Percentiles rank a stretch among this genome's conserved stretches.
phyloP scores from a whole-genome alignment of 345 rosid genomes.

The Lepidium sativum region DNA sequence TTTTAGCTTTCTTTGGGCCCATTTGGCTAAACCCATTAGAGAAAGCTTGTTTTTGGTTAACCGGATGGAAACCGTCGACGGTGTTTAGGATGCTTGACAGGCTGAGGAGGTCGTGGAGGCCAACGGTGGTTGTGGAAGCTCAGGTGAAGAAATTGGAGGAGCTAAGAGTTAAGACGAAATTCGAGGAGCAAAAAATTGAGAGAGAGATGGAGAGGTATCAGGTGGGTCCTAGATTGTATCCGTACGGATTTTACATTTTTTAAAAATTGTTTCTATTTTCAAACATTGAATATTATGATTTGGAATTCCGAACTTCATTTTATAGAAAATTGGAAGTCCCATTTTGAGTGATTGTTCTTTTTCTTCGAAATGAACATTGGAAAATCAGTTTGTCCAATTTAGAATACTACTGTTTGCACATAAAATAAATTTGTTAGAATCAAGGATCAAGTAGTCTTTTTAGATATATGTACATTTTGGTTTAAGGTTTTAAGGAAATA shows the following conservation, averaged over 20 bases:
- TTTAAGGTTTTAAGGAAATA: too few species aligned
- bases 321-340: background rate
- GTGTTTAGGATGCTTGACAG: slow-evolving; percentile 45
- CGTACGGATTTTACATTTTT: background rate
- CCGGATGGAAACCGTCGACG: slow-evolving; percentile 78
- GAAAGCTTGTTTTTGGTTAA: slow-evolving; percentile 58
- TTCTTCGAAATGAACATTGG: background rate
- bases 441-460: too few species aligned
- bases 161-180: slow-evolving; percentile 43
- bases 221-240: slow-evolving; percentile 16
- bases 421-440: background rate
- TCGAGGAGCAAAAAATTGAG: slow-evolving; percentile 65
- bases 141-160: slow-evolving; percentile 47
- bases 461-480: too few species aligned
- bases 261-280: background rate
- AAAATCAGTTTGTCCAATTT: background rate
- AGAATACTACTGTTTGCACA: background rate
- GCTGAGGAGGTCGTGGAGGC: slow-evolving; percentile 19
- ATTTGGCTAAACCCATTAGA: slow-evolving; percentile 58
- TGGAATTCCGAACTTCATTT: background rate
- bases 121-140: slow-evolving; percentile 33
- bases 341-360: background rate
- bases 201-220: slow-evolving; percentile 86
- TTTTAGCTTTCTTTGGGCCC: slow-evolving; percentile 52
- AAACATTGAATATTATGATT: background rate